Evolutionary conservation across 2,329 filamentous ascomycete species (phyloP), one percentile per base, ranked within the genome.

Genomic region (Knoxdaviesia capensis): DNA sequence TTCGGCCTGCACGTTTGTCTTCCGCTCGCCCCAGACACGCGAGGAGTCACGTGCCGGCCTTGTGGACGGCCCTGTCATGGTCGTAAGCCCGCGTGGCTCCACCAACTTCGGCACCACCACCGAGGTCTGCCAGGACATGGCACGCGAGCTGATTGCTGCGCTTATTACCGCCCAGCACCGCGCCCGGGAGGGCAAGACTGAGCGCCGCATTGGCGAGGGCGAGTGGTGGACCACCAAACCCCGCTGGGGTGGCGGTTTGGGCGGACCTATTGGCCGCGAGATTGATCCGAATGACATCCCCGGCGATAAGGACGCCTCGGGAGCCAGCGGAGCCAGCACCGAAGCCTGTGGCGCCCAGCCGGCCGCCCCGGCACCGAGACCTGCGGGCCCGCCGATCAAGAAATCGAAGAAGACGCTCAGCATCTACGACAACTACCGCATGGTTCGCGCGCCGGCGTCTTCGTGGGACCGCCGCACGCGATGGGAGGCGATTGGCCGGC

Each of bases 81-180:
- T 69, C 4, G 62, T 79, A 28, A 76, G 70, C 43, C 64, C 70
- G 6, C 65, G 76, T 31, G 66, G 68, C 40, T 66, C 64, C 8
- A 69, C 66, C 6, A 59, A 56, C 31, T 79, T 80, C 51, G 55
- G 63, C 34, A 56, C 57, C 6, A 63, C 62, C 40, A 57, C 66
- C 41, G 77, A 84, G 36, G 70, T 78, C 44, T 59, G 68, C 31
- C 60, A 75, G 36, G 79, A 80, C 51, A 61, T 79, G 28, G 69
- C 69, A 0, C 64, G 74, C 33, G 76, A 80, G 52, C 53, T 78
- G 0, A 59, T 75, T 31, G 71, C 74, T 4, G 66, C 71, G 0
- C 59, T 80, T 4, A 59, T 77, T 39, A 73, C 74, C 6, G 75
- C 75, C 0, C 76, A 80, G 52, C 73, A 78, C 47, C 69, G 75